phyloP scores from a whole-genome alignment of 345 rosid species.

The Excoecaria agallocha region DNA sequence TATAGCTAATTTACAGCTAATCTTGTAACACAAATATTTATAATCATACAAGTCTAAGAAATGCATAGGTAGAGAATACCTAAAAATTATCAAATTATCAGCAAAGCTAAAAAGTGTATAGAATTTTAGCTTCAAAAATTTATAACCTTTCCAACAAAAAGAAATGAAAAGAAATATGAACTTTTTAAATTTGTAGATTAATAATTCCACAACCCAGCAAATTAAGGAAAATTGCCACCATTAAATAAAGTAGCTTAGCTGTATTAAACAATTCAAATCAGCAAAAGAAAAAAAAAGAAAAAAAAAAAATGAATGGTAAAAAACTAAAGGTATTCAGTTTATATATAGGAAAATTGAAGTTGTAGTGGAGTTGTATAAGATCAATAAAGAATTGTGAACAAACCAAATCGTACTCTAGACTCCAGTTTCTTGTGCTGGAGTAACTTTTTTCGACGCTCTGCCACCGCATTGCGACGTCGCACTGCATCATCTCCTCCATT shows the following conservation, averaged over 20 bases:
- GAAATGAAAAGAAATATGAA: too few relatives aligned
- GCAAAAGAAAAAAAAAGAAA: too few relatives aligned
- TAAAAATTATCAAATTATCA: too few relatives aligned
- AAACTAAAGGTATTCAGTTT: background rate
- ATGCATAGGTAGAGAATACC: too few relatives aligned
- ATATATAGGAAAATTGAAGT: background rate
- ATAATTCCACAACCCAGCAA: background rate
- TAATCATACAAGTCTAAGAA: too few relatives aligned
- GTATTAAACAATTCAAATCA: background rate
- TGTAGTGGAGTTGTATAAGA: background rate
- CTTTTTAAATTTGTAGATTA: background rate
- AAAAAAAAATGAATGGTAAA: background rate
- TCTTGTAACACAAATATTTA: too few relatives aligned
- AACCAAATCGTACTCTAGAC: conserved; percentile 76
- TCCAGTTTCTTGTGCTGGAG: conserved; percentile 90
- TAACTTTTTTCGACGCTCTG: conserved; percentile 85
- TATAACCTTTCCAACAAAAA: too few relatives aligned
- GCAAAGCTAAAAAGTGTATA: too few relatives aligned
- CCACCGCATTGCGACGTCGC: conserved; percentile 57
- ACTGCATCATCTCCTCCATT: conserved; percentile 61
- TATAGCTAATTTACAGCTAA: too few relatives aligned
- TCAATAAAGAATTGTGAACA: background rate
- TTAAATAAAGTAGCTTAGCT: background rate
- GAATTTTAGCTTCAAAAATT: too few relatives aligned
- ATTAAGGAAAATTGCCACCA: background rate